A percentile compares a stretch with the other conserved stretches of the same genome.
Evolutionary conservation across 208 protist genomes (phyloP).

Genomic region (Kentomonas sorsogonicus): DNA sequence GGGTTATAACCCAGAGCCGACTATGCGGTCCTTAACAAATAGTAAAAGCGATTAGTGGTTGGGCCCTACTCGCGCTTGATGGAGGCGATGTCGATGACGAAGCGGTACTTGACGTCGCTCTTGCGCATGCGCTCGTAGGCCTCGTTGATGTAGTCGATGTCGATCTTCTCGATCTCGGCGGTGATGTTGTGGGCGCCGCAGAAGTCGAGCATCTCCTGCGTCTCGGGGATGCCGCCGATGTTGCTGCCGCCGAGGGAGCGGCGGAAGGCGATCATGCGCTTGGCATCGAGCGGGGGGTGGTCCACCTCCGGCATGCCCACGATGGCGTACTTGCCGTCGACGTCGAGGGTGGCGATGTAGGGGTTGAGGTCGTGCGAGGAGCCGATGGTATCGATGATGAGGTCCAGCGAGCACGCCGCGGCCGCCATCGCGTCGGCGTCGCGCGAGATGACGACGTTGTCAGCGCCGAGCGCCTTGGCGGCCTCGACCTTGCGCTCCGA

Average conservation of each 20-base stretch:
- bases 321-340: slow-evolving; percentile 45
- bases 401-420: slow-evolving; percentile 31
- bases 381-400: slow-evolving; percentile 71
- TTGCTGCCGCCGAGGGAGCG: slow-evolving; percentile 32
- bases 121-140: slow-evolving; percentile 67
- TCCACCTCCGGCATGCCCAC: slow-evolving; percentile 48
- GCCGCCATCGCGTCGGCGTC: slow-evolving; percentile 48
- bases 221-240: slow-evolving; percentile 67
- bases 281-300: slow-evolving; percentile 33
- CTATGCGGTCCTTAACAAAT: too few relatives aligned
- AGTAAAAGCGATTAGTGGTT: slow-evolving; percentile 5
- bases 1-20: neutral
- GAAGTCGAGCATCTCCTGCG: slow-evolving; percentile 86
- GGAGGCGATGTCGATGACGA: slow-evolving; percentile 69
- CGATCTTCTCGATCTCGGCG: slow-evolving; percentile 60
- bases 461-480: slow-evolving; percentile 62
- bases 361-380: slow-evolving; percentile 36
- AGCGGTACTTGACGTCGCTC: slow-evolving; percentile 70
- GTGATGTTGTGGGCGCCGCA: slow-evolving; percentile 67
- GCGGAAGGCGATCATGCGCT: slow-evolving; percentile 21
- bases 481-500: slow-evolving; percentile 40
- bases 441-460: slow-evolving; percentile 54
- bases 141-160: slow-evolving; percentile 64
- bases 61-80: too few relatives aligned
- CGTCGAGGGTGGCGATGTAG: slow-evolving; percentile 43